Base-by-base conservation (phyloP, 2,329 filamentous ascomycete species). In the Verticillium dahliae region DNA sequence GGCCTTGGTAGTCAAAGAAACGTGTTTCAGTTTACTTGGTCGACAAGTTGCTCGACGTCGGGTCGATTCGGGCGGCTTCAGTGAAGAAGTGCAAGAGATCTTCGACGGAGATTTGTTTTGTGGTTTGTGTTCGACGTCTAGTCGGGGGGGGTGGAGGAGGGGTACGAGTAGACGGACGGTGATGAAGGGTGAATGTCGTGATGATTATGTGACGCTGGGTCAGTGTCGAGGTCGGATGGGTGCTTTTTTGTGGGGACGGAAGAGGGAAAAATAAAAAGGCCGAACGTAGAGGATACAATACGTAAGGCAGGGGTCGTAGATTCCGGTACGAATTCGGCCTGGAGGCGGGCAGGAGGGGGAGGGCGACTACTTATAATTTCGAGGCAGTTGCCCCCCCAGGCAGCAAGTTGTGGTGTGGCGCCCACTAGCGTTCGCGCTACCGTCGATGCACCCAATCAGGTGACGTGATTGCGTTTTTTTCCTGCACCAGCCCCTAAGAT, bases 281-380 rank as follows among this genome's bases (percentile, higher is more conserved):
- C 79, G 70, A 74, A 81, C 77, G 78, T 72, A 73, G 72, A 50
- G 45, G 73, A 75, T 76, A 72, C 74, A 74, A 73, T 80, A 79
- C 79, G 78, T 77, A 80, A 71, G 80, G 80, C 79, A 78, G 76
- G 75, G 78, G 79, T 83, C 80, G 80, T 78, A 75, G 79, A 76
- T 82, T 83, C 81, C 80, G 76, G 77, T 80, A 76, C 77, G 75
- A 79, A 71, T 72, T 72, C 76, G 74, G 71, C 77, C 79, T 78
- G 74, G 73, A 72, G 18, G 73, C 70, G 77, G 75, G 77, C 74
- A 78, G 82, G 81, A 75, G 82, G 81, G 80, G 80, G 80, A 76
- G 76, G 73, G 73, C 73, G 71, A 72, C 75, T 82, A 76, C 76
- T 84, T 84, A 84, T 84, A 84, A 79, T 83, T 83, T 80, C 82